Percentiles rank a stretch among this genome's conserved stretches.
Evolutionary conservation across 2,329 filamentous ascomycete genomes (phyloP).

Genomic region (Sarocladiaceae sp.): DNA sequence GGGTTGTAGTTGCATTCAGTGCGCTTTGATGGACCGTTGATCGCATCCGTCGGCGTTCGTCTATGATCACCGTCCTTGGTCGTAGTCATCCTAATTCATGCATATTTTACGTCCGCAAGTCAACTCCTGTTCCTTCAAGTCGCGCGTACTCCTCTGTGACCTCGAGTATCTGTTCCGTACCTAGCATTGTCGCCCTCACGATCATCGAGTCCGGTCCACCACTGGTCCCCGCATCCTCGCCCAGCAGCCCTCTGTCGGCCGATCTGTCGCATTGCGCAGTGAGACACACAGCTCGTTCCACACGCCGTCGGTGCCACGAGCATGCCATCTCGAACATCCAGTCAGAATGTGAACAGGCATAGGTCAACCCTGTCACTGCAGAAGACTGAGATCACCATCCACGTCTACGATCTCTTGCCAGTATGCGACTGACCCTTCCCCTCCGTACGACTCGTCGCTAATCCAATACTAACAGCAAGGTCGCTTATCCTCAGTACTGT

Average conservation of each 20-base stretch:
- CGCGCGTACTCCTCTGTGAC: no score
- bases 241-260: not conserved
- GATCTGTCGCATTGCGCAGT: slow-evolving; percentile 3
- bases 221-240: not conserved
- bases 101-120: not conserved
- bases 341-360: slow-evolving; percentile 35
- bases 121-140: not conserved
- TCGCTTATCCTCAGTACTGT: slow-evolving; percentile 69
- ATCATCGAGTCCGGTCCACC: not conserved
- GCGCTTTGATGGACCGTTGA: not conserved
- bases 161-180: no score
- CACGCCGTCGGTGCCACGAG: not conserved
- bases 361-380: slow-evolving; percentile 64
- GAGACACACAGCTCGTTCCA: slow-evolving; percentile 5
- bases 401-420: slow-evolving; percentile 74
- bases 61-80: not conserved
- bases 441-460: slow-evolving; percentile 7
- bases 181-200: not conserved
- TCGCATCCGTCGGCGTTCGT: not conserved
- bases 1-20: not conserved
- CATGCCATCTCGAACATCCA: slow-evolving; percentile 6
- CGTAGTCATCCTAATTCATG: not conserved
- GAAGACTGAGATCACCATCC: slow-evolving; percentile 70
- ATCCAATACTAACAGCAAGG: slow-evolving; percentile 51
- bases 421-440: slow-evolving; percentile 36